Evolutionary conservation across 2,329 filamentous ascomycete species (phyloP), one percentile per base, ranked within the genome.

Genomic region (Fusarium tupiense): DNA sequence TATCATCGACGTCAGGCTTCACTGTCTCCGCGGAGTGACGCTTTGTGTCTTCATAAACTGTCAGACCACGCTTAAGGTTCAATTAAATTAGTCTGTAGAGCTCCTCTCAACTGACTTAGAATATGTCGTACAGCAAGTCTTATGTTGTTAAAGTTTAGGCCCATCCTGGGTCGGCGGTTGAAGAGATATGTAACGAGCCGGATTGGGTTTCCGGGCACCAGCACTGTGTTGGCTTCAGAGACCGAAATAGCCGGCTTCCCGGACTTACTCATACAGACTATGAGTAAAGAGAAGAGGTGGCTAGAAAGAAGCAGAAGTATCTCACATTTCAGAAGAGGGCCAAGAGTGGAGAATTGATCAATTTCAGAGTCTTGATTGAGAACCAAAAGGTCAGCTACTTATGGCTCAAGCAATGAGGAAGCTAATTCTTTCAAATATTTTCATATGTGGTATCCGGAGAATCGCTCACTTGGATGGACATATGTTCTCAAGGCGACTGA

Each of bases 41-140:
- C 19, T 26, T 9, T 35, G 8, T 8, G 11, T 20, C 49, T 35
- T 35, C 22, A 53, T 53, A 53, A 26, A 37, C 13, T 26, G 19
- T 17, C 13, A 37, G 3, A 9, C 19, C 19, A 26, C n/a, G 7
- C n/a, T 20, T 5, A 5, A 17, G 4, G 13, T 11, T 26, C 19
- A 10, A 8, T 20, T 22, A 4, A 1, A 8, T 13, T 13, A 6
- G 26, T 37, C 9, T 37, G 4, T 8, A 20, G 9, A 3, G 8
- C 10, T 17, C 5, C 9, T 11, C 2, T 9, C 8, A 53, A 31
- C 22, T 22, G 2, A 26, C 4, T 17, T 5, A 9, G 0, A 38
- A 12, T 16, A 53, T 38, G 33, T 5, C 33, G 9, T 13, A 53
- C 7, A 16, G 2, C 5, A 53, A 37, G 19, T 19, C 33, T 17